A percentile compares a stretch with the other conserved stretches of the same genome.
These are phyloP conservation scores for Polygonum maritimum DNA, from an alignment of 148 eudicot genomes.

Conservation along the genomic window DNA sequence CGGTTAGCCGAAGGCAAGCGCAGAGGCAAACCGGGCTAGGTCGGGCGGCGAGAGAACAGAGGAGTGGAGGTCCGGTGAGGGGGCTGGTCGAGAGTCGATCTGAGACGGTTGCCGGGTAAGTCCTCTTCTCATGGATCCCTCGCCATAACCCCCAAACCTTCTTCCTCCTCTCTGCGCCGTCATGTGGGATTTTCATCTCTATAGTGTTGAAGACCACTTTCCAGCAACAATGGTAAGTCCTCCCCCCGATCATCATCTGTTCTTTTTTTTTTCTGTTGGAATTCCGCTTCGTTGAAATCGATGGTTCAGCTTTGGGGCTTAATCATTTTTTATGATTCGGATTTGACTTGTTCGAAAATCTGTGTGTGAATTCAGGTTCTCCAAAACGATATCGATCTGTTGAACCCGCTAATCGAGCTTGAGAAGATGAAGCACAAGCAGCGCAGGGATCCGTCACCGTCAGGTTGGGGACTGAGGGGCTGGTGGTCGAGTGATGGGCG, in stretches of 20 bases:
- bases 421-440: slow-evolving; percentile 14
- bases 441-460: too few species aligned
- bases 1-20: too few species aligned
- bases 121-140: too few species aligned
- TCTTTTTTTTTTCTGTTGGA: background rate
- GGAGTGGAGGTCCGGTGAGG: too few species aligned
- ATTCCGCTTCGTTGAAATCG: background rate
- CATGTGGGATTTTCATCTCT: background rate
- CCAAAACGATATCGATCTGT: slow-evolving; percentile 11
- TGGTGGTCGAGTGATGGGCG: too few species aligned
- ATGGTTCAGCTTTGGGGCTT: background rate
- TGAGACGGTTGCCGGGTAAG: too few species aligned
- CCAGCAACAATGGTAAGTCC: background rate
- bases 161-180: background rate
- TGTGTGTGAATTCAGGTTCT: slow-evolving; percentile 1
- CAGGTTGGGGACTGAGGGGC: too few species aligned
- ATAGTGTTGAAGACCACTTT: background rate
- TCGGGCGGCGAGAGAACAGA: too few species aligned
- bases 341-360: background rate
- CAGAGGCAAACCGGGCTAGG: too few species aligned
- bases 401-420: slow-evolving; percentile 9
- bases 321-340: background rate
- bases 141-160: background rate
- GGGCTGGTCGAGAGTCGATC: too few species aligned
- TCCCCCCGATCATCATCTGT: too few species aligned